These are phyloP conservation scores for Samsoniella hepiali DNA, from an alignment of 2,329 filamentous ascomycete species.

Conservation along the genomic window DNA sequence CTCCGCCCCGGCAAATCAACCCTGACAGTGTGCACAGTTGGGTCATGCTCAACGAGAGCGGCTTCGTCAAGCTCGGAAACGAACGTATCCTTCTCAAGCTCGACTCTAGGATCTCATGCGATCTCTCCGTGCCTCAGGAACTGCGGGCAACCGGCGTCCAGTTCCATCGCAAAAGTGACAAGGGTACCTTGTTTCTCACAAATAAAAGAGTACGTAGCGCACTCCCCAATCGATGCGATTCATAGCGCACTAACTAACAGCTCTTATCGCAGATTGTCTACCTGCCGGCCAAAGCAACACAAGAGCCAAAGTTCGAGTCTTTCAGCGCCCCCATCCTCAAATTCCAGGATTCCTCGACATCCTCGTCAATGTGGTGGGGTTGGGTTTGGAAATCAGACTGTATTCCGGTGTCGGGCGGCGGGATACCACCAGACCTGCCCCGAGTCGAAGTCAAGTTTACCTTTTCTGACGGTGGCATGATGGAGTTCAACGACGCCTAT, in stretches of 20 bases:
- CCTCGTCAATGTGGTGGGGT: slow-evolving; percentile 82
- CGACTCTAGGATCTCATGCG: slow-evolving; percentile 72
- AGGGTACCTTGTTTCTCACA: slow-evolving; percentile 75
- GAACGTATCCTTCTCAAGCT: slow-evolving; percentile 81
- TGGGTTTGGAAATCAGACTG: slow-evolving; percentile 85
- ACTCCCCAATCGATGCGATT: neutral
- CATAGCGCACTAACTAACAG: slow-evolving; percentile 16
- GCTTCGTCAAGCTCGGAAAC: slow-evolving; percentile 80
- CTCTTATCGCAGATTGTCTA: slow-evolving; percentile 68
- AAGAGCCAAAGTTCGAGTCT: slow-evolving; percentile 65
- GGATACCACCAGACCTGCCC: slow-evolving; percentile 70
- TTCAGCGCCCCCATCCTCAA: slow-evolving; percentile 88
- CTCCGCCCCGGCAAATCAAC: slow-evolving; percentile 36
- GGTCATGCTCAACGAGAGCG: slow-evolving; percentile 84
- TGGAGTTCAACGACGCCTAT: slow-evolving; percentile 80
- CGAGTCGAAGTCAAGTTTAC: slow-evolving; percentile 78
- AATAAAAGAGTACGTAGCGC: slow-evolving; percentile 69
- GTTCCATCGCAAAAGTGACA: slow-evolving; percentile 69
- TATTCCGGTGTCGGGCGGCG: slow-evolving; percentile 77
- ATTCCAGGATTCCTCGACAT: slow-evolving; percentile 78
- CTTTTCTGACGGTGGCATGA: slow-evolving; percentile 94
- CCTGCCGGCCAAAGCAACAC: slow-evolving; percentile 68
- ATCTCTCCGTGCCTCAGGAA: slow-evolving; percentile 67
- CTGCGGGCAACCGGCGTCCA: slow-evolving; percentile 57
- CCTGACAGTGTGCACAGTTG: slow-evolving; percentile 63